These are phyloP conservation scores for Penicillium bovifimosum DNA, from an alignment of 495 filamentous ascomycete species.

Conservation along the genomic window DNA sequence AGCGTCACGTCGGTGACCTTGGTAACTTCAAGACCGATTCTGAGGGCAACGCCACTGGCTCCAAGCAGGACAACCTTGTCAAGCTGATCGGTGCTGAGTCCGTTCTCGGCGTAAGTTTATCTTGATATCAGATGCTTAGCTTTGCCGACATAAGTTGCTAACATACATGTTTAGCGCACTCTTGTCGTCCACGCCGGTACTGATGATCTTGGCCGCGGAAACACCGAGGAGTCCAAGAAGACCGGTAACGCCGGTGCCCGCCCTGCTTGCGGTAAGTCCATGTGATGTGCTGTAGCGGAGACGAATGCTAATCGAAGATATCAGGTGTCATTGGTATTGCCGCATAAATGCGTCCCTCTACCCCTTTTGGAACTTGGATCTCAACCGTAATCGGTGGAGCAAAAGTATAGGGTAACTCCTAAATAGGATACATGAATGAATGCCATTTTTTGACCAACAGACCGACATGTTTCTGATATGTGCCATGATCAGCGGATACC, in stretches of 20 bases:
- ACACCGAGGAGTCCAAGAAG: slow-evolving; percentile 88
- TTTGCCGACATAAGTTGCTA: background rate
- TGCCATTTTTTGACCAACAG: slow-evolving; percentile 11
- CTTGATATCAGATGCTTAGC: background rate
- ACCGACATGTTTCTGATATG: background rate
- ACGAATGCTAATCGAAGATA: background rate
- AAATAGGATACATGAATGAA: slow-evolving; percentile 25
- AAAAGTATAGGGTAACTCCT: slow-evolving; percentile 24
- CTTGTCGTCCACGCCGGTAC: slow-evolving; percentile 92
- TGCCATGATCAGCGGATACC: background rate
- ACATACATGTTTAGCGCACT: slow-evolving; percentile 59
- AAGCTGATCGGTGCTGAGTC: slow-evolving; percentile 95
- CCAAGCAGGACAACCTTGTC: slow-evolving; percentile 67
- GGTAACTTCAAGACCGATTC: slow-evolving; percentile 95
- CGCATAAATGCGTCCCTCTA: slow-evolving; percentile 30
- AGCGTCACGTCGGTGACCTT: slow-evolving; percentile 92
- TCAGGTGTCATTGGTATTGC: slow-evolving; percentile 86
- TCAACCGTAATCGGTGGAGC: slow-evolving; percentile 7
- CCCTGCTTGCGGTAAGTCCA: slow-evolving; percentile 79
- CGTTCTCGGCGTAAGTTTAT: slow-evolving; percentile 77
- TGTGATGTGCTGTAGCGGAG: background rate
- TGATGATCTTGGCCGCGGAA: slow-evolving; percentile 90
- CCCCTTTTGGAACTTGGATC: slow-evolving; percentile 10
- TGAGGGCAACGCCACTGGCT: slow-evolving; percentile 79
- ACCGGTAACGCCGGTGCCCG: slow-evolving; percentile 91